A percentile compares a stretch with the other conserved stretches of the same genome.
Evolutionary conservation across 768 basidiomycete genomes (phyloP).

Genomic region (Neoboletus brunneissimus): DNA sequence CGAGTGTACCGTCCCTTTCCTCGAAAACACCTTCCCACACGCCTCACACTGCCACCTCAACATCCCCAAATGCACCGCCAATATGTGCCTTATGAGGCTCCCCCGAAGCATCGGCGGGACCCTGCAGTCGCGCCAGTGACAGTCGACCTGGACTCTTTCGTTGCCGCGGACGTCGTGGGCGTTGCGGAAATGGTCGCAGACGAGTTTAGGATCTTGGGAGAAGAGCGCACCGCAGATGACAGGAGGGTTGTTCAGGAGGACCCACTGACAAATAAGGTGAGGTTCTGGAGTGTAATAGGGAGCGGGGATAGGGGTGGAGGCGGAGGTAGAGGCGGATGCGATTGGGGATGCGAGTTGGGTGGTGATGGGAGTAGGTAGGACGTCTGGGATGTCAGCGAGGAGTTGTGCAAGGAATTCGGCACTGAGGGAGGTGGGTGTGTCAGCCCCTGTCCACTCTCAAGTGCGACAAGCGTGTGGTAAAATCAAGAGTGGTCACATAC

Average conservation of each 20-base stretch:
- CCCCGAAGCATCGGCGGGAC: constrained; percentile 18
- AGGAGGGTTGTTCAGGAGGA: background rate
- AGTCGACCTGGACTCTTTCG: constrained; percentile 12
- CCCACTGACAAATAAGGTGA: constrained; percentile 11
- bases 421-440: constrained; percentile 1
- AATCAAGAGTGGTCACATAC: constrained; percentile 2
- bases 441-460: background rate
- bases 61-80: constrained; percentile 15
- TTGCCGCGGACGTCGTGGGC: constrained; percentile 15
- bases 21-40: constrained; percentile 16
- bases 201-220: background rate
- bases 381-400: background rate
- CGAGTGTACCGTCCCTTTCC: constrained; percentile 13
- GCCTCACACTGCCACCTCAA: constrained; percentile 13
- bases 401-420: constrained; percentile 14
- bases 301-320: background rate
- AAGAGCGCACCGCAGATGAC: constrained; percentile 5
- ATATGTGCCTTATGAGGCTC: constrained; percentile 18
- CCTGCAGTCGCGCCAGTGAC: constrained; percentile 15
- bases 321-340: background rate
- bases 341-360: background rate
- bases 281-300: no score
- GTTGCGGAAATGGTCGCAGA: constrained; percentile 11
- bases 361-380: background rate
- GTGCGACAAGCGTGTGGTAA: background rate